phyloP scores from a whole-genome alignment of 2,329 filamentous ascomycete genomes.

The Clarireedia monteithiana region DNA sequence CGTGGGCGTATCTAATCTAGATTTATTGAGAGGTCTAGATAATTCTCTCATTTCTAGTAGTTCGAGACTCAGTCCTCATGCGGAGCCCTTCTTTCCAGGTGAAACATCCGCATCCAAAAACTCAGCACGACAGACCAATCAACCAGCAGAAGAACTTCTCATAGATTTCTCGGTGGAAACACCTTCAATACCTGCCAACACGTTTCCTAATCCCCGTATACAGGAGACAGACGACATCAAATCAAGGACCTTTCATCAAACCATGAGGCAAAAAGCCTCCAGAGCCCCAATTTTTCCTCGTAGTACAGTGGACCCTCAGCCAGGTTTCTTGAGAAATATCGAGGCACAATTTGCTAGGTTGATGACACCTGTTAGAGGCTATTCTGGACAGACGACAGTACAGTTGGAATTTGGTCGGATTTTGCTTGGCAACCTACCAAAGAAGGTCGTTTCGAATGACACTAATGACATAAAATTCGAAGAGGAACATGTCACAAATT shows the following conservation, averaged over 20 bases:
- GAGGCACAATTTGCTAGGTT: slow-evolving; percentile 15
- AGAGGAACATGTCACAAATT: background rate
- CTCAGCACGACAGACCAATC: too few relatives aligned
- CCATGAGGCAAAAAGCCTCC: slow-evolving; percentile 21
- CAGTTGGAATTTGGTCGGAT: slow-evolving; percentile 26
- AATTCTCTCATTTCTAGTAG: too few relatives aligned
- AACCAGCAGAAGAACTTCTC: too few relatives aligned
- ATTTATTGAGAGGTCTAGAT: too few relatives aligned
- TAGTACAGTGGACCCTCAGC: slow-evolving; percentile 1
- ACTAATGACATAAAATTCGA: background rate
- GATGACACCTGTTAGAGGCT: slow-evolving; percentile 18
- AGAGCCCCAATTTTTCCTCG: background rate
- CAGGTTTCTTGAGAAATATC: slow-evolving; percentile 16
- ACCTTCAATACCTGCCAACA: background rate
- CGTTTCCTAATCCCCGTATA: background rate
- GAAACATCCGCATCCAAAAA: too few relatives aligned
- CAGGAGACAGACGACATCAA: slow-evolving; percentile 13
- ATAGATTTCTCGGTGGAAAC: background rate
- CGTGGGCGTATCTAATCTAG: too few relatives aligned
- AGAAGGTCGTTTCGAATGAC: slow-evolving; percentile 9
- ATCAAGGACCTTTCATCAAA: slow-evolving; percentile 18
- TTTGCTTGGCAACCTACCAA: slow-evolving; percentile 13
- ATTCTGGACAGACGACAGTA: slow-evolving; percentile 20
- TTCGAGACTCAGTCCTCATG: too few relatives aligned
- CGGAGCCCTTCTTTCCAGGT: too few relatives aligned